Evolutionary conservation across 371 early-diverging fungal genomes (phyloP).

Genomic region (Mitosporidium daphniae): DNA sequence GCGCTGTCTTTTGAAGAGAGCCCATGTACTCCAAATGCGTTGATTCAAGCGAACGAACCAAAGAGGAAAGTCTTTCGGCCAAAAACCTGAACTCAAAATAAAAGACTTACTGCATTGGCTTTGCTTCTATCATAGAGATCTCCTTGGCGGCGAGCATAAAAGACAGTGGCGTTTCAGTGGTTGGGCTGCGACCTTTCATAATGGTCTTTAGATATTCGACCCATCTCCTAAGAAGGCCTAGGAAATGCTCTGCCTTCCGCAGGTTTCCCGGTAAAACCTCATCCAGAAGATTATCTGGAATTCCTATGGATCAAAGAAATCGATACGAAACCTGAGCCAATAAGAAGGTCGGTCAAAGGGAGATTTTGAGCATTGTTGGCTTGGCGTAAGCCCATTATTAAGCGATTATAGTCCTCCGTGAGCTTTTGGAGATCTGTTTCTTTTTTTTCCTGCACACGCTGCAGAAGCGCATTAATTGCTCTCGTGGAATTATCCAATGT

Average conservation of each 20-base stretch:
- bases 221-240: constrained; percentile 68
- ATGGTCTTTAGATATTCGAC: constrained; percentile 95
- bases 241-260: constrained; percentile 81
- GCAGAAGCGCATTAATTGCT: constrained; percentile 23
- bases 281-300: constrained; percentile 56
- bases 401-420: constrained; percentile 36
- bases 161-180: constrained; percentile 64
- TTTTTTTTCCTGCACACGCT: constrained; percentile 33
- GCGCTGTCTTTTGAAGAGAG: constrained; percentile 44
- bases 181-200: constrained; percentile 75
- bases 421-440: constrained; percentile 39
- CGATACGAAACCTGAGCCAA: constrained; percentile 1
- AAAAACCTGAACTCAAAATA: constrained; percentile 18
- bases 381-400: constrained; percentile 31
- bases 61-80: constrained; percentile 49
- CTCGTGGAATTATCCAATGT: constrained; percentile 52
- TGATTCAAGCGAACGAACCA: constrained; percentile 54
- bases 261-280: constrained; percentile 95
- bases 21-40: constrained; percentile 48
- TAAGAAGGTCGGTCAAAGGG: constrained; percentile 1
- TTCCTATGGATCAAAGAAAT: constrained; percentile 8
- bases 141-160: constrained; percentile 69
- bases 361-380: constrained; percentile 14
- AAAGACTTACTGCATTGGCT: constrained; percentile 17
- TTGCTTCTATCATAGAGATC: constrained; percentile 39